phyloP scores from a whole-genome alignment of 2,329 filamentous ascomycete genomes.

The Ceratocystis albifundus region DNA sequence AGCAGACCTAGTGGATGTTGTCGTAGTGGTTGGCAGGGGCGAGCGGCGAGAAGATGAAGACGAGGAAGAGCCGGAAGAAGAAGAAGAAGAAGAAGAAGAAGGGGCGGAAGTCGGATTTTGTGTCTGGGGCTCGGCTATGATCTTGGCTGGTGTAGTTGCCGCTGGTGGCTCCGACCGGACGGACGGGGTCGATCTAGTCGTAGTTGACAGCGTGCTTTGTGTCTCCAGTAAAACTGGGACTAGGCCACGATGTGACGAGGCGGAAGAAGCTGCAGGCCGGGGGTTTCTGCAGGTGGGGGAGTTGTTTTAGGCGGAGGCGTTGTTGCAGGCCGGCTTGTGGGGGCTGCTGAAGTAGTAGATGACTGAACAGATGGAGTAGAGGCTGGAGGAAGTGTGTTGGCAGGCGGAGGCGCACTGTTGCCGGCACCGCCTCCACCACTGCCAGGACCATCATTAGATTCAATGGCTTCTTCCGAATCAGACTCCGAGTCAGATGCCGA shows the following conservation, averaged over 20 bases:
- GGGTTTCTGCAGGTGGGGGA: background rate
- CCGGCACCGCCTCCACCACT: background rate
- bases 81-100: too few relatives aligned
- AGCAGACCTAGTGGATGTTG: background rate
- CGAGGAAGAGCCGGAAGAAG: background rate
- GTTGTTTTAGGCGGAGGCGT: background rate
- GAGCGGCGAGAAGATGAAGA: background rate
- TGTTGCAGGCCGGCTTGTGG: background rate
- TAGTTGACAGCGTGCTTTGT: background rate
- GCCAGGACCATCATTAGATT: background rate
- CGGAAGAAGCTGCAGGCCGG: background rate
- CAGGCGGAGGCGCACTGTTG: conserved; percentile 7
- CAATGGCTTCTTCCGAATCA: conserved; percentile 8
- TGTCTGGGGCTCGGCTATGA: background rate
- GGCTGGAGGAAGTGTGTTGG: conserved; percentile 1
- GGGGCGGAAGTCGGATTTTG: background rate
- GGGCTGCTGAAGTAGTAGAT: background rate
- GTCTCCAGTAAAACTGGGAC: background rate
- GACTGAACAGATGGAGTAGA: background rate
- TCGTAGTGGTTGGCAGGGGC: background rate
- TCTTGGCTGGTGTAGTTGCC: background rate
- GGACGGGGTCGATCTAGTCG: conserved; percentile 3
- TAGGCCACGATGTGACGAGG: background rate
- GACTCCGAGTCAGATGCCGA: conserved; percentile 17
- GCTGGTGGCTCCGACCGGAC: background rate